These are phyloP conservation scores for Acer campestre DNA, from an alignment of 345 rosid species.

Conservation along the genomic window DNA sequence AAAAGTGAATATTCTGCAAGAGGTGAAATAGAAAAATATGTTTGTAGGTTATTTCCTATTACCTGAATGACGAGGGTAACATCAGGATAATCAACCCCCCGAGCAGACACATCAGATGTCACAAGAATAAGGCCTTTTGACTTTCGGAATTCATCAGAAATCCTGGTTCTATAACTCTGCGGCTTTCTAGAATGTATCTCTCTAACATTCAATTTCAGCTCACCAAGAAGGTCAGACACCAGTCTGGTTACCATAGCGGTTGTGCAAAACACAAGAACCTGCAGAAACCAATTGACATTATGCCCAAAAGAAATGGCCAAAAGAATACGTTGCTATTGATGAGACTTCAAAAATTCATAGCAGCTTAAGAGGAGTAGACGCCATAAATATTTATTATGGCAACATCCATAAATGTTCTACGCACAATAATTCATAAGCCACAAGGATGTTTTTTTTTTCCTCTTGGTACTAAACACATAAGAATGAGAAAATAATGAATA, in stretches of 20 bases:
- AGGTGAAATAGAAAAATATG: not conserved
- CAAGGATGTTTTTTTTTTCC: not conserved
- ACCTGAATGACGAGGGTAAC: slow-evolving; percentile 97
- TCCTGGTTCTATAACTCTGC: slow-evolving; percentile 87
- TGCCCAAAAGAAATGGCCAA: not conserved
- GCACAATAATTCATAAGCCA: not conserved
- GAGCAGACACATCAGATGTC: slow-evolving; percentile 98
- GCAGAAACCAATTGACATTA: slow-evolving; percentile 24
- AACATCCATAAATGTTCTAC: not conserved
- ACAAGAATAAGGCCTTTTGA: slow-evolving; percentile 89
- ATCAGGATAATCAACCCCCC: slow-evolving; percentile 99
- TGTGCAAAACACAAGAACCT: slow-evolving; percentile 95
- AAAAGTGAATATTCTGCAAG: not conserved
- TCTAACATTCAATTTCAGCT: slow-evolving; percentile 82
- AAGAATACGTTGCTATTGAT: not conserved
- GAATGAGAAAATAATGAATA: not conserved
- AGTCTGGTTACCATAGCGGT: slow-evolving; percentile 92
- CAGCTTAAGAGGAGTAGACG: not conserved
- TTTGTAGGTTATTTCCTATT: slow-evolving; percentile 10
- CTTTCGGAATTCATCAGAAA: slow-evolving; percentile 94
- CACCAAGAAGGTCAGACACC: slow-evolving; percentile 72
- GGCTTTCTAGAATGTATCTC: slow-evolving; percentile 98
- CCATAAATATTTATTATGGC: not conserved
- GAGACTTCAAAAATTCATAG: not conserved
- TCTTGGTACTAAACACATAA: not conserved